Evolutionary conservation across 192 early-diverging fungal species (phyloP), one percentile per base, ranked within the genome.

Genomic region (Diversispora epigaea): DNA sequence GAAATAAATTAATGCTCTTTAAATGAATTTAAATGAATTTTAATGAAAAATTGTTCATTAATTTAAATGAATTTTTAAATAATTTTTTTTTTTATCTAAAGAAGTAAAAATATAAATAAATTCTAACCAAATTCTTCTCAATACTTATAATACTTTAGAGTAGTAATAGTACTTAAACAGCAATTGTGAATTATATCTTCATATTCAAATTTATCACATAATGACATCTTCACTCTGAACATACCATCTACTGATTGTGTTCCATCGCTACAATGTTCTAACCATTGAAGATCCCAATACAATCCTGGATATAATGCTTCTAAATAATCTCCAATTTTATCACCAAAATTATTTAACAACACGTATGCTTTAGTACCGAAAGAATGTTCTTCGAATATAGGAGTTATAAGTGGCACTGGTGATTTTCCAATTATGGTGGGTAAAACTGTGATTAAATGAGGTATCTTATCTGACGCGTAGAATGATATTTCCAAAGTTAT

Each of bases 311-410:
- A 44, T 21, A 10, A 4, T 19, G 19, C 25, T 71, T 71, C 69
- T 12, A 71, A 71, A 41, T 71, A 56, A 25, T 57, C 41, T 3
- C 55, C 69, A 43, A 71, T 57, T 12, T 56, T 57, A 55, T 71
- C 69, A 4, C 52, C 69, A 46, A 71, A 71, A n/a, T 39, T 22
- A 21, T 71, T 46, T 43, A 71, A 41, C 44, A 71, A 56, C 14
- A 19, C 25, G 41, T 57, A 57, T 1, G 52, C 69, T 21, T 45
- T 47, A 47, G 65, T 50, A 4, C 65, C 65, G 25, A 67, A 46
- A 21, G 19, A 43, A 22, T 44, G 45, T 47, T 49, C 7, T 14
- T 67, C 47, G 17, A 67, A 6, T 25, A 67, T 14, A n/a, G 32
- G 44, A 4, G 19, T 40, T 49, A 67, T 49, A 25, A 25, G 12